Evolutionary conservation across 257 asterid species (phyloP).

Genomic region (Avicennia marina): DNA sequence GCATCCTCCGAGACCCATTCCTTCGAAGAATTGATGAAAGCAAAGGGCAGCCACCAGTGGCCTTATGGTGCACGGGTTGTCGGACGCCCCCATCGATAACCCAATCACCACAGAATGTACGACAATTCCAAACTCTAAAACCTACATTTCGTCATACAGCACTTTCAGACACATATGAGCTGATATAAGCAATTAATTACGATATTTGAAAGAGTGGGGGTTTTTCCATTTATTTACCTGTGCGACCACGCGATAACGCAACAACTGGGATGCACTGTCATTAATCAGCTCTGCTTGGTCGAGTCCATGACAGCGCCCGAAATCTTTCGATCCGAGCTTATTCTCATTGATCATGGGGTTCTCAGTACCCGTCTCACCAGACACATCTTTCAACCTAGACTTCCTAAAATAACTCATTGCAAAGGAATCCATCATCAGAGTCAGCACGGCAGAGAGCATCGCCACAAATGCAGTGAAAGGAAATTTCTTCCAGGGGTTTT

Average conservation of each 20-base stretch:
- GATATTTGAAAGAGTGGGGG: no score
- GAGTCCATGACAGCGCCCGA: no score
- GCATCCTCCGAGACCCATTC: slow-evolving; percentile 44
- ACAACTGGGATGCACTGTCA: no score
- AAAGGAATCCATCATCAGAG: slow-evolving; percentile 35
- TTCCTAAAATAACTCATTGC: slow-evolving; percentile 32
- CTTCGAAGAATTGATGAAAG: slow-evolving; percentile 32
- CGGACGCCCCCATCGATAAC: slow-evolving; percentile 25
- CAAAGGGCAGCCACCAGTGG: slow-evolving; percentile 29
- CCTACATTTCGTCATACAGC: no score
- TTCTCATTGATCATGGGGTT: neutral
- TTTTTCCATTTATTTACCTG: no score
- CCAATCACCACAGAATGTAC: slow-evolving; percentile 30
- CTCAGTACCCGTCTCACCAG: neutral
- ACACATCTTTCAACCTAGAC: neutral
- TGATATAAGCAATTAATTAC: neutral
- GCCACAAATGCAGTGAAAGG: slow-evolving; percentile 41
- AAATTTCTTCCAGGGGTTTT: slow-evolving; percentile 32
- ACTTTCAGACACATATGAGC: neutral
- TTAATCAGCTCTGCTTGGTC: no score
- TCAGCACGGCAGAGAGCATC: slow-evolving; percentile 32
- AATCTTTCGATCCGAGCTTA: slow-evolving; percentile 15
- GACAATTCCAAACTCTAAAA: slow-evolving; percentile 28
- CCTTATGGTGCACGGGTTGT: slow-evolving; percentile 21
- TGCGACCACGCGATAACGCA: no score